Conservation (phyloP, 1,284 basidiomycete genomes). For the Anthracocystis walkeri region DNA sequence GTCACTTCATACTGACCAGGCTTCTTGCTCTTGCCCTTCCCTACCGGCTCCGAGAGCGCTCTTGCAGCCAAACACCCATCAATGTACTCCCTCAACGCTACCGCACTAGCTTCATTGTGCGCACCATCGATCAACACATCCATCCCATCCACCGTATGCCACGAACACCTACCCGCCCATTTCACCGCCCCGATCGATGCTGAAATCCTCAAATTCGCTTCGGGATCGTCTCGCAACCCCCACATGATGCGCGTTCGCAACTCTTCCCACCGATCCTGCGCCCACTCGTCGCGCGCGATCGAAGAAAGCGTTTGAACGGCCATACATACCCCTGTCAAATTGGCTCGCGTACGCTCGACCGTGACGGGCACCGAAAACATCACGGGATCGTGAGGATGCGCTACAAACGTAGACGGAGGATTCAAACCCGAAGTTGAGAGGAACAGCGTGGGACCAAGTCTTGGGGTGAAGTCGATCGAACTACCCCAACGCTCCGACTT, state of each 20-base stretch:
- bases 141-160: constrained; percentile 69
- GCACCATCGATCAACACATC: constrained; percentile 85
- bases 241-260: constrained; percentile 60
- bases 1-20: constrained; percentile 40
- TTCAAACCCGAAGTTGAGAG: constrained; percentile 46
- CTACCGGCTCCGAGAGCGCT: background rate
- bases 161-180: constrained; percentile 90
- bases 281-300: constrained; percentile 61
- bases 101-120: constrained; percentile 88
- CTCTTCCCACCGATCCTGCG: constrained; percentile 52
- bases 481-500: constrained; percentile 31
- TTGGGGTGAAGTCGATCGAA: constrained; percentile 31
- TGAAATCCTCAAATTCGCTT: constrained; percentile 35
- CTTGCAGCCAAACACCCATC: constrained; percentile 63
- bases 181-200: constrained; percentile 39
- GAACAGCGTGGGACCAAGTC: constrained; percentile 40
- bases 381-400: constrained; percentile 50
- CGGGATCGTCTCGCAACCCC: constrained; percentile 48
- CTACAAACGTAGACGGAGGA: constrained; percentile 48
- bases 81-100: constrained; percentile 80
- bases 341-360: constrained; percentile 56
- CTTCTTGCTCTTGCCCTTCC: constrained; percentile 9
- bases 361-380: constrained; percentile 27
- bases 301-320: constrained; percentile 64
- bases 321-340: constrained; percentile 56